A percentile compares a stretch with the other conserved stretches of the same genome.
phyloP scores from a whole-genome alignment of 2,329 filamentous ascomycete genomes.

The Cercospora sp. region DNA sequence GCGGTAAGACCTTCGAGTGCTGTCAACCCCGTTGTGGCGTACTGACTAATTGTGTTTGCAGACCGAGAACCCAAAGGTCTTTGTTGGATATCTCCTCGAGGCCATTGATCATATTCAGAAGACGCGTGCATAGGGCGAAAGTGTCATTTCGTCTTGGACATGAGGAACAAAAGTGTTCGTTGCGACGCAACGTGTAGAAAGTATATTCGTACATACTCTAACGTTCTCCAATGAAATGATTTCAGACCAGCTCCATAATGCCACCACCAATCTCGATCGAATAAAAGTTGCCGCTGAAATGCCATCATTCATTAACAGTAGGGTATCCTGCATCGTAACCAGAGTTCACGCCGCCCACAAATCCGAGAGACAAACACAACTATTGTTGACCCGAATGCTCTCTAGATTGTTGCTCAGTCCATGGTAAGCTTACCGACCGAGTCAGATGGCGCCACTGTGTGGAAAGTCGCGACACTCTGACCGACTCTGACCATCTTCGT shows the following conservation, averaged over 20 bases:
- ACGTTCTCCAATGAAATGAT: neutral
- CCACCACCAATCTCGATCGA: neutral
- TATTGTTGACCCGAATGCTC: neutral
- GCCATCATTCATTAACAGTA: neutral
- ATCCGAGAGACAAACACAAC: neutral
- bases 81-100: constrained; percentile 38
- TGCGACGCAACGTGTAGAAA: neutral
- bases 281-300: neutral
- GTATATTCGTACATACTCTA: neutral
- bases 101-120: constrained; percentile 39
- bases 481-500: constrained; percentile 1
- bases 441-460: neutral
- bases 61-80: constrained; percentile 44
- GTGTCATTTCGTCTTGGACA: neutral
- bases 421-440: neutral
- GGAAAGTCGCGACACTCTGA: neutral
- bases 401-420: neutral
- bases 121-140: constrained; percentile 11
- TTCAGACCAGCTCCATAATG: neutral
- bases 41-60: neutral
- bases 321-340: constrained; percentile 1
- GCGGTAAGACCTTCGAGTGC: constrained; percentile 28
- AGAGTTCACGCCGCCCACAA: neutral
- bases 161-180: neutral
- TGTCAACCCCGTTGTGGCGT: neutral